Percentiles rank a stretch among this genome's conserved stretches.
Evolutionary conservation across 2,329 filamentous ascomycete species (phyloP).

Genomic region (Fusarium euwallaceae): DNA sequence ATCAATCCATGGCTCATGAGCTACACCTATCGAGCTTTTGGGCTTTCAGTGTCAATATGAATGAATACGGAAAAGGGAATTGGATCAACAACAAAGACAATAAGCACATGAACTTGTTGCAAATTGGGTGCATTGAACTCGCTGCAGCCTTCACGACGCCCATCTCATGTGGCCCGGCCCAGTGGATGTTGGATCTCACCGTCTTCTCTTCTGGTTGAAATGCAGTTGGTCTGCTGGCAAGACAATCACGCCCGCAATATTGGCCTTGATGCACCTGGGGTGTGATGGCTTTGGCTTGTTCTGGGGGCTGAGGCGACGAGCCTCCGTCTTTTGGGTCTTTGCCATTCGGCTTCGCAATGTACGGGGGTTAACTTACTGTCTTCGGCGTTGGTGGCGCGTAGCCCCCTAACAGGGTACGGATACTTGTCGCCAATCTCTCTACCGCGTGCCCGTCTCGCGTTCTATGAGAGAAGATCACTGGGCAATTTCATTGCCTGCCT

Average conservation of each 20-base stretch:
- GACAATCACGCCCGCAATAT: not conserved
- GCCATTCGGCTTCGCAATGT: not conserved
- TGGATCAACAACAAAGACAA: not conserved
- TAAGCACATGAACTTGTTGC: not conserved
- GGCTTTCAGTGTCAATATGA: not conserved
- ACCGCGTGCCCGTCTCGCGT: not conserved
- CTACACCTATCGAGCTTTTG: not conserved
- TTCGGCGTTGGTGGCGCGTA: not conserved
- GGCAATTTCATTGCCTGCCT: not conserved
- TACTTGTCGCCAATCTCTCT: not conserved
- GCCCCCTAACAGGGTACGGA: not conserved
- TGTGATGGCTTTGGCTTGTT: not conserved
- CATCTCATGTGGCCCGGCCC: not conserved
- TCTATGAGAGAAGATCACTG: not conserved
- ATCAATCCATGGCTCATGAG: not conserved
- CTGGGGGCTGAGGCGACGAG: not conserved
- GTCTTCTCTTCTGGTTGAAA: not conserved
- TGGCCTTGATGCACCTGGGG: not conserved
- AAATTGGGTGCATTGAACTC: not conserved
- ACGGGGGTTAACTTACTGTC: not conserved
- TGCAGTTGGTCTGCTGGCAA: not conserved
- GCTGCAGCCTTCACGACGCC: not conserved
- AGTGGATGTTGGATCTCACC: not conserved
- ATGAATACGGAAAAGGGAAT: not conserved
- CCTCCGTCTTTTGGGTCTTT: not conserved